These are phyloP conservation scores for Cryptococcus sp. DNA, from an alignment of 1,284 basidiomycete species.

Conservation along the genomic window DNA sequence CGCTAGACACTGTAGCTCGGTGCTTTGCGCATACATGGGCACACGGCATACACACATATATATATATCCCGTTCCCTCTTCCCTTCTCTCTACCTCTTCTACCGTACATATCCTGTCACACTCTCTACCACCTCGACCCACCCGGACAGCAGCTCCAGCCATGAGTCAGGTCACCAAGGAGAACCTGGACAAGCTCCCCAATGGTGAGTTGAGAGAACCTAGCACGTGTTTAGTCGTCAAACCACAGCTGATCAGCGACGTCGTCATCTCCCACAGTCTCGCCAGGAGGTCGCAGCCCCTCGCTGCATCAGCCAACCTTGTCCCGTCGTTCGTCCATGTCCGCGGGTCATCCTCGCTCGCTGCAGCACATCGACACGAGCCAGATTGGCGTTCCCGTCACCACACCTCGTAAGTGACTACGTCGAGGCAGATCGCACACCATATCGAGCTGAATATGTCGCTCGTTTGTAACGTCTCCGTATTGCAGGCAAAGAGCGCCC, in stretches of 20 bases:
- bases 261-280: no score
- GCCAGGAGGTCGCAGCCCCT: constrained; percentile 31
- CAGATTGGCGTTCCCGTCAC: constrained; percentile 48
- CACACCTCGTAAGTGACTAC: constrained; percentile 31
- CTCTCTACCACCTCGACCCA: no score
- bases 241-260: no score
- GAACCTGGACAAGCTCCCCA: constrained; percentile 38
- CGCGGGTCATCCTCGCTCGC: constrained; percentile 23
- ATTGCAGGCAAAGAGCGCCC: constrained; percentile 37
- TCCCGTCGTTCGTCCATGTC: constrained; percentile 48
- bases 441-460: no score
- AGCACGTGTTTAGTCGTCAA: not conserved
- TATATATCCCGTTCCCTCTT: no score
- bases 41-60: no score
- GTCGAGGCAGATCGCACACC: not conserved
- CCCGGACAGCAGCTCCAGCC: no score
- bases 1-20: no score
- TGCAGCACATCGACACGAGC: constrained; percentile 37
- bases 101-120: no score
- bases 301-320: constrained; percentile 45
- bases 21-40: no score
- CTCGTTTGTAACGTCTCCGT: not conserved
- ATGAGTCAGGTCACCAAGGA: constrained; percentile 43
- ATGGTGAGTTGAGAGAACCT: constrained; percentile 12
- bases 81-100: no score